A percentile compares a stretch with the other conserved stretches of the same genome.
Conservation (phyloP, 2,329 filamentous ascomycete genomes). For the Xylaria sp. region DNA sequence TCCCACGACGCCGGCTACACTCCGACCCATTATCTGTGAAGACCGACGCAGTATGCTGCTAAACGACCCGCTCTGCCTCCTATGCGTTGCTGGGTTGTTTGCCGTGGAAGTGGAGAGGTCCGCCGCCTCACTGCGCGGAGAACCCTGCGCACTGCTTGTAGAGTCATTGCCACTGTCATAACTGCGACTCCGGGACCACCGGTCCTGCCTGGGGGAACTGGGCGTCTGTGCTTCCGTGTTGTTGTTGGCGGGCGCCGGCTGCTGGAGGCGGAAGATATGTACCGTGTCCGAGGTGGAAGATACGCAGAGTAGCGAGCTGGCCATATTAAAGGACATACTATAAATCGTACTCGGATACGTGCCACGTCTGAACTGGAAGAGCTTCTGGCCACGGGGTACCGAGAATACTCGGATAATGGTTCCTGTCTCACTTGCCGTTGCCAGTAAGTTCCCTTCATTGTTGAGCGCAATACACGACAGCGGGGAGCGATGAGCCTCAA, state of each 20-base stretch:
- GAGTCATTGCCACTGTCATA: constrained; percentile 61
- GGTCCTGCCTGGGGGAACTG: constrained; percentile 48
- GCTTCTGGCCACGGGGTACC: constrained; percentile 84
- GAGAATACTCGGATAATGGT: constrained; percentile 97
- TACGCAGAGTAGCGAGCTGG: constrained; percentile 89
- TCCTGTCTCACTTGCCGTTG: constrained; percentile 94
- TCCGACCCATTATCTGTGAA: constrained; percentile 89
- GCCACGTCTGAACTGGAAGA: constrained; percentile 93
- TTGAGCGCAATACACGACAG: constrained; percentile 90
- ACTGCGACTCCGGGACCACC: constrained; percentile 57
- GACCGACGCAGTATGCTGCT: constrained; percentile 91
- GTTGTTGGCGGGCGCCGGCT: constrained; percentile 42
- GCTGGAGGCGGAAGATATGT: constrained; percentile 85
- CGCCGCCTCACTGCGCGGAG: constrained; percentile 51
- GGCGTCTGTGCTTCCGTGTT: constrained; percentile 43
- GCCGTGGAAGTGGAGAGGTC: constrained; percentile 41
- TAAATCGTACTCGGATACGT: constrained; percentile 96
- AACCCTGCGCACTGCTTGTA: constrained; percentile 46
- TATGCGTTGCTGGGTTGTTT: constrained; percentile 38
- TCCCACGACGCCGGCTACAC: constrained; percentile 84
- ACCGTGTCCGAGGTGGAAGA: constrained; percentile 96
- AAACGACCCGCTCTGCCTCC: constrained; percentile 72
- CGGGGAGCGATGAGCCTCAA: constrained; percentile 91
- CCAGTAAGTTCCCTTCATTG: constrained; percentile 86
- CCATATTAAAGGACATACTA: constrained; percentile 98